Evolutionary conservation across 1,284 basidiomycete genomes (phyloP).

Genomic region (Exobasidium rhododendri): DNA sequence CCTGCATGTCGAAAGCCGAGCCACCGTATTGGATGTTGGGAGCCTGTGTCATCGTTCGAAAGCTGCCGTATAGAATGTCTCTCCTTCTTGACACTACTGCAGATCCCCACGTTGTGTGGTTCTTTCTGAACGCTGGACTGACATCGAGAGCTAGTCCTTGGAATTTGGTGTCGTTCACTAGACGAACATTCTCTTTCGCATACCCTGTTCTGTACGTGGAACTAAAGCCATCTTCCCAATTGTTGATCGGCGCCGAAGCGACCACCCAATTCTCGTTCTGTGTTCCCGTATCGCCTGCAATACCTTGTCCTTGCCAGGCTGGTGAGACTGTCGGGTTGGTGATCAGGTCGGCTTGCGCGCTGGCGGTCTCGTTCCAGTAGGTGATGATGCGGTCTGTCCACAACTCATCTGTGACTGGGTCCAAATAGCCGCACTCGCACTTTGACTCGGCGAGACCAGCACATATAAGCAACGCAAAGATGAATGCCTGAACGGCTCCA

Average conservation of each 20-base stretch:
- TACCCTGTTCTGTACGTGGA: constrained; percentile 34
- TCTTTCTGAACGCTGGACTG: constrained; percentile 22
- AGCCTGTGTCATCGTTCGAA: constrained; percentile 35
- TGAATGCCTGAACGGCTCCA: no score
- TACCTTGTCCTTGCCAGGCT: background rate
- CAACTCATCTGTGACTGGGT: constrained; percentile 33
- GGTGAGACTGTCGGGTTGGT: background rate
- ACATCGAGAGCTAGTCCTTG: constrained; percentile 29
- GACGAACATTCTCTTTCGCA: constrained; percentile 34
- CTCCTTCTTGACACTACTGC: constrained; percentile 32
- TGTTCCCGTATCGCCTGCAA: background rate
- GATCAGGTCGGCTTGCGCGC: constrained; percentile 27
- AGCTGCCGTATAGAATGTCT: constrained; percentile 43
- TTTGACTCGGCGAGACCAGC: constrained; percentile 19
- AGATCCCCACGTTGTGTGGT: constrained; percentile 37
- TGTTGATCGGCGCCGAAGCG: constrained; percentile 32
- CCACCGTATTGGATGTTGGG: constrained; percentile 28
- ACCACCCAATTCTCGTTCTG: constrained; percentile 25
- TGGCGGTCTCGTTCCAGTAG: constrained; percentile 43
- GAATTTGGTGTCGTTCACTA: constrained; percentile 16
- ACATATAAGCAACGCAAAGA: no score
- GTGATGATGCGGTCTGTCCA: constrained; percentile 45
- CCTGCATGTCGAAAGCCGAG: constrained; percentile 3
- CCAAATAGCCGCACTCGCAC: constrained; percentile 42
- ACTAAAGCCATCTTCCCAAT: constrained; percentile 38